Percentiles rank a stretch among this genome's conserved stretches.
phyloP scores from a whole-genome alignment of 2,329 filamentous ascomycete species.

The Pseudogymnoascus sp. region DNA sequence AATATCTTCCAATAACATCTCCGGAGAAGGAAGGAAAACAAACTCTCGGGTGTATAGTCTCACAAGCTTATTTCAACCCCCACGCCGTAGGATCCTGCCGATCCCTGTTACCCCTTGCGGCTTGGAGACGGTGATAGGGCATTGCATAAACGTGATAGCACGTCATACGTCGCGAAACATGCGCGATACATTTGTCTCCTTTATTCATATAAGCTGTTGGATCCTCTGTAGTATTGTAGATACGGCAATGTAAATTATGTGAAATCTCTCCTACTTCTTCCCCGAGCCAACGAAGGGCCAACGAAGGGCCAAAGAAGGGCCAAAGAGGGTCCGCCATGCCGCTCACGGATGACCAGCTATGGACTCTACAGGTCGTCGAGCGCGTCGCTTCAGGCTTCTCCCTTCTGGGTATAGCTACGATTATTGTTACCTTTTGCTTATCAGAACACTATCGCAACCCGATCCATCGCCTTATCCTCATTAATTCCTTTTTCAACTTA shows the following conservation, averaged over 20 bases:
- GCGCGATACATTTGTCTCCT: not conserved
- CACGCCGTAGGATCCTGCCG: not conserved
- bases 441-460: conserved; percentile 68
- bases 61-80: not conserved
- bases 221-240: not conserved
- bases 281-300: not conserved
- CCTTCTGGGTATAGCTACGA: conserved; percentile 59
- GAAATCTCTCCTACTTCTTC: not conserved
- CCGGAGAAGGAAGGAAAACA: not conserved
- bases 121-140: not conserved
- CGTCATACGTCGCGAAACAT: not conserved
- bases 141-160: not conserved
- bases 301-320: not conserved
- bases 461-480: conserved; percentile 76
- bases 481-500: conserved; percentile 75
- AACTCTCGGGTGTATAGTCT: not conserved
- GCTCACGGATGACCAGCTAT: conserved; percentile 32
- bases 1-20: not conserved
- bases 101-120: not conserved
- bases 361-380: conserved; percentile 54
- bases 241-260: not conserved
- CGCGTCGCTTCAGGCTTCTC: conserved; percentile 63
- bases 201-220: not conserved
- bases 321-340: conserved; percentile 9
- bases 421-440: conserved; percentile 59